Conservation (phyloP, 345 rosid genomes). For the Linum usitatissimum region DNA sequence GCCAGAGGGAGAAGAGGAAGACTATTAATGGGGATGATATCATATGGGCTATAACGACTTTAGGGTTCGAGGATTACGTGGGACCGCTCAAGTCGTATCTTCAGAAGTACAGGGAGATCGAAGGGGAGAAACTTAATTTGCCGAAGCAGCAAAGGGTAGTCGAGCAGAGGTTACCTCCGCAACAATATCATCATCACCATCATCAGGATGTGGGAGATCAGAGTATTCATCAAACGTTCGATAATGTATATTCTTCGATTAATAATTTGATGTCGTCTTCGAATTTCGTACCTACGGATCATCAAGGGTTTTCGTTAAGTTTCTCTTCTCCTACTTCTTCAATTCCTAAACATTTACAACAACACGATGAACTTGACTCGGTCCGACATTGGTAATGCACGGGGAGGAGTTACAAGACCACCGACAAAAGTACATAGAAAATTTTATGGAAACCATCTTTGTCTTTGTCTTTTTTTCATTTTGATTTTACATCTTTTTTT, state of each 20-base stretch:
- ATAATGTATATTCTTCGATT: not conserved
- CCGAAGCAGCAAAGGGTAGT: not conserved
- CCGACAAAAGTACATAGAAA: not conserved
- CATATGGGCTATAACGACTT: slow-evolving; percentile 2
- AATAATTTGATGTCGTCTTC: not conserved
- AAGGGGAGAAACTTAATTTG: not conserved
- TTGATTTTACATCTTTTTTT: too few species aligned
- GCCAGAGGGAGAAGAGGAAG: slow-evolving; percentile 6
- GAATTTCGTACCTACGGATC: not conserved
- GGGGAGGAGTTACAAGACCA: not conserved
- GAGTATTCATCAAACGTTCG: not conserved
- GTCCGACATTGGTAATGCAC: not conserved
- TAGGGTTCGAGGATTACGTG: not conserved
- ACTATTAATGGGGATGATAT: slow-evolving; percentile 1
- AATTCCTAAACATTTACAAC: not conserved
- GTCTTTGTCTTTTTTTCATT: too few species aligned
- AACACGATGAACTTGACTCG: not conserved
- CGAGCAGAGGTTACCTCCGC: not conserved
- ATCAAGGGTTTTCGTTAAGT: not conserved
- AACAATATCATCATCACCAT: not conserved
- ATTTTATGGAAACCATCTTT: not conserved
- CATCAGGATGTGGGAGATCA: not conserved
- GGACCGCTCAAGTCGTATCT: not conserved
- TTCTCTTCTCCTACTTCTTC: slow-evolving; percentile 1
- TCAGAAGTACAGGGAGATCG: not conserved